Conservation (phyloP, 2,329 filamentous ascomycete species). For the Grosmannia penicillata region DNA sequence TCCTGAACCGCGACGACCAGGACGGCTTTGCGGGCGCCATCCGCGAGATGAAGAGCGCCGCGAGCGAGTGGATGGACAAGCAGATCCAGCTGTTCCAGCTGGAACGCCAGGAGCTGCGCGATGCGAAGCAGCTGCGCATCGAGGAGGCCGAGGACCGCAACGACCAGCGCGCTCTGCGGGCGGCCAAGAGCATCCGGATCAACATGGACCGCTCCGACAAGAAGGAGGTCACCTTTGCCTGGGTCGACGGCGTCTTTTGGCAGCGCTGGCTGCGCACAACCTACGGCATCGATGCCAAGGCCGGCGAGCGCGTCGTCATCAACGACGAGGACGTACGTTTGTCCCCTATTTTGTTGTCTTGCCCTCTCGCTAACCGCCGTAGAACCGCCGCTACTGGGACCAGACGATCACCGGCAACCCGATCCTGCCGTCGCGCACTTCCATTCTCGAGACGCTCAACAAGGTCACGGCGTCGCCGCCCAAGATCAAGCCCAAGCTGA, state of each 20-base stretch:
- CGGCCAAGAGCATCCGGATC: conserved; percentile 82
- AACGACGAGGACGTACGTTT: conserved; percentile 87
- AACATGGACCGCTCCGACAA: conserved; percentile 77
- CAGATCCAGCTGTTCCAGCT: conserved; percentile 83
- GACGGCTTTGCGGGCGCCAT: conserved; percentile 67
- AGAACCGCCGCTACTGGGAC: conserved; percentile 95
- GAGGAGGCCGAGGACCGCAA: conserved; percentile 91
- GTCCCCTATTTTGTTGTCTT: not conserved
- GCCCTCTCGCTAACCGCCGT: conserved; percentile 17
- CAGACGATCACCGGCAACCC: conserved; percentile 74
- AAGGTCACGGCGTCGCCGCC: conserved; percentile 55
- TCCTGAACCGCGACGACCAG: conserved; percentile 65
- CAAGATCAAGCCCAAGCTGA: conserved; percentile 62
- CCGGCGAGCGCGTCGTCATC: conserved; percentile 86
- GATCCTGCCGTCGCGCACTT: conserved; percentile 78
- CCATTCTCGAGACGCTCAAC: conserved; percentile 74
- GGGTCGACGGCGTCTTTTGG: conserved; percentile 96
- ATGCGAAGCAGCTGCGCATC: conserved; percentile 87
- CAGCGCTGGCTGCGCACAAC: conserved; percentile 93
- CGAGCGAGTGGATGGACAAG: conserved; percentile 96
- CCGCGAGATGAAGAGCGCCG: conserved; percentile 88
- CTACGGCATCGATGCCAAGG: conserved; percentile 76
- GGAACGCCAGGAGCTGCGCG: conserved; percentile 81
- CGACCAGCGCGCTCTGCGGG: conserved; percentile 71
- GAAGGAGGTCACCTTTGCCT: conserved; percentile 87